These are phyloP conservation scores for Ministeria vibrans DNA, from an alignment of 78 protist species.

Conservation along the genomic window DNA sequence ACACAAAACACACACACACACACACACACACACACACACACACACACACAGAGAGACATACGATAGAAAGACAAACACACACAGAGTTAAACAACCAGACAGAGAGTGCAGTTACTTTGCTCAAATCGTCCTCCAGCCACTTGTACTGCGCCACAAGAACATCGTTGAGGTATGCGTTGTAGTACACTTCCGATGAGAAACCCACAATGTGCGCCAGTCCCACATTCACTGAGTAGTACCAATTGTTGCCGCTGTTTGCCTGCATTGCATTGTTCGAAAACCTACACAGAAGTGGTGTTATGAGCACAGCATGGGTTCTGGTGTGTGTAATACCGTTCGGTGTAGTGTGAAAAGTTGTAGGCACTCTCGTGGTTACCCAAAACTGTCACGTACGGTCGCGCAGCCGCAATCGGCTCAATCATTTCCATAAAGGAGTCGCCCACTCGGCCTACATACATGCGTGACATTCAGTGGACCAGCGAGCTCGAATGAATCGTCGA, in stretches of 20 bases:
- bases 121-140: background rate
- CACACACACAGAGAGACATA: background rate
- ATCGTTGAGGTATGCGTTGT: background rate
- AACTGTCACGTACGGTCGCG: conserved; percentile 15
- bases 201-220: background rate
- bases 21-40: background rate
- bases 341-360: background rate
- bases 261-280: too few species aligned
- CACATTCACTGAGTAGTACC: background rate
- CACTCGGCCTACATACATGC: too few species aligned
- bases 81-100: background rate
- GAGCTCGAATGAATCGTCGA: too few species aligned
- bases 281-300: too few species aligned
- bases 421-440: conserved; percentile 13
- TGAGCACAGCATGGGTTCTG: too few species aligned
- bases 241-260: background rate
- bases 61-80: background rate
- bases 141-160: background rate
- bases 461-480: too few species aligned
- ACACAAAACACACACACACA: background rate
- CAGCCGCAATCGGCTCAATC: conserved; percentile 22
- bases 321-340: too few species aligned
- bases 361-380: conserved; percentile 13
- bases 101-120: background rate
- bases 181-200: background rate